phyloP scores from a whole-genome alignment of 2,329 filamentous ascomycete species.

The Thielaviopsis euricoi region DNA sequence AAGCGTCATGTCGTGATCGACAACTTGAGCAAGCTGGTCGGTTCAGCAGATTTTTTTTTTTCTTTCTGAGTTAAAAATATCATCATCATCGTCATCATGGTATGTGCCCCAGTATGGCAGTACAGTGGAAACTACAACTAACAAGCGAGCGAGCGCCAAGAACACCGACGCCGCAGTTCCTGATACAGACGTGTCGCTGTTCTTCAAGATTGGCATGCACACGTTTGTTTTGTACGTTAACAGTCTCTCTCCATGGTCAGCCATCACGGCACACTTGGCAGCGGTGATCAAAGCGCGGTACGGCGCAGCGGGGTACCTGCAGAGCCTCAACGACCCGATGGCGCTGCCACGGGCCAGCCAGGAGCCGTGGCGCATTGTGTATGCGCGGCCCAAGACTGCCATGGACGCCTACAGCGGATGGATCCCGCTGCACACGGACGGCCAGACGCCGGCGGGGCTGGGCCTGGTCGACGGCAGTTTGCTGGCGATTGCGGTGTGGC shows the following conservation, averaged over 20 bases:
- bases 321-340: slow-evolving; percentile 20
- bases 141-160: no score
- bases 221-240: slow-evolving; percentile 55
- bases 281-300: slow-evolving; percentile 40
- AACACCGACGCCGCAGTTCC: not conserved
- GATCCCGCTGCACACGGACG: slow-evolving; percentile 24
- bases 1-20: no score
- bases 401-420: slow-evolving; percentile 32
- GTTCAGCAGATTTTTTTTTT: no score
- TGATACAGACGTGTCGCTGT: slow-evolving; percentile 40
- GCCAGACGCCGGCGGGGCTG: slow-evolving; percentile 25
- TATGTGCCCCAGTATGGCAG: no score
- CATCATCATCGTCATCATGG: no score
- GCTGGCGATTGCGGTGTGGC: slow-evolving; percentile 31
- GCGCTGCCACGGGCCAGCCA: slow-evolving; percentile 19
- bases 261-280: slow-evolving; percentile 42
- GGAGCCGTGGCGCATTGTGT: slow-evolving; percentile 26
- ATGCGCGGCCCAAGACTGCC: slow-evolving; percentile 27
- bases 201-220: slow-evolving; percentile 56
- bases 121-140: no score
- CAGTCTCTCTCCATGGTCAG: slow-evolving; percentile 36
- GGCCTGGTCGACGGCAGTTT: slow-evolving; percentile 30
- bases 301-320: slow-evolving; percentile 29
- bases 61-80: no score
- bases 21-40: no score